Evolutionary conservation across 345 rosid species (phyloP).

Genomic region (Tarenaya hassleriana): DNA sequence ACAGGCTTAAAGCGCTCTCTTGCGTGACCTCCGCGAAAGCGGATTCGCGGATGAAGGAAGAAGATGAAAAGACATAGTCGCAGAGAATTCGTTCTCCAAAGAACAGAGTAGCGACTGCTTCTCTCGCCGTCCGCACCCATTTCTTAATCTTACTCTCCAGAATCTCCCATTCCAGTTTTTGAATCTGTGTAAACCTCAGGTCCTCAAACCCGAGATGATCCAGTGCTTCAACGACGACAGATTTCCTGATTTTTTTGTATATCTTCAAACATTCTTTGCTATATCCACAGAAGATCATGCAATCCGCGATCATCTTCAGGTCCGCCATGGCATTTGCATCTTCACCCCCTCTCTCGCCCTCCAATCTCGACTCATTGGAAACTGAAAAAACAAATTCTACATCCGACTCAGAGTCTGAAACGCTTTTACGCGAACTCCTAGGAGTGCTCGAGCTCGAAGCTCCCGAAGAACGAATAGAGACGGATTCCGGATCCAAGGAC

Average conservation of each 20-base stretch:
- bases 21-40: constrained; percentile 61
- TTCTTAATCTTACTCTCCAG: constrained; percentile 48
- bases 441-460: constrained; percentile 16
- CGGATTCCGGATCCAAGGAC: constrained; percentile 47
- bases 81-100: constrained; percentile 57
- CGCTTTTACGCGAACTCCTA: too few relatives aligned
- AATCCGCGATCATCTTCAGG: constrained; percentile 65
- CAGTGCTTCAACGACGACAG: constrained; percentile 60
- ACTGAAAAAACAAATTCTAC: constrained; percentile 5
- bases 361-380: constrained; percentile 16
- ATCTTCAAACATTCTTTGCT: constrained; percentile 54
- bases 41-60: constrained; percentile 49
- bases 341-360: constrained; percentile 23
- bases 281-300: constrained; percentile 77
- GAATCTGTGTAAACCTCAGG: constrained; percentile 36
- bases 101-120: constrained; percentile 45
- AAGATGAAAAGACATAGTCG: constrained; percentile 57
- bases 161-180: constrained; percentile 67
- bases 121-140: constrained; percentile 50
- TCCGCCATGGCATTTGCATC: constrained; percentile 47
- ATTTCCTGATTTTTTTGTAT: constrained; percentile 54
- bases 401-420: not conserved
- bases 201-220: constrained; percentile 55
- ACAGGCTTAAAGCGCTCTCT: constrained; percentile 58
- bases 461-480: constrained; percentile 32